A percentile compares a stretch with the other conserved stretches of the same genome.
Conservation (phyloP, 2,329 filamentous ascomycete genomes). For the Chalaropsis thielavioides region DNA sequence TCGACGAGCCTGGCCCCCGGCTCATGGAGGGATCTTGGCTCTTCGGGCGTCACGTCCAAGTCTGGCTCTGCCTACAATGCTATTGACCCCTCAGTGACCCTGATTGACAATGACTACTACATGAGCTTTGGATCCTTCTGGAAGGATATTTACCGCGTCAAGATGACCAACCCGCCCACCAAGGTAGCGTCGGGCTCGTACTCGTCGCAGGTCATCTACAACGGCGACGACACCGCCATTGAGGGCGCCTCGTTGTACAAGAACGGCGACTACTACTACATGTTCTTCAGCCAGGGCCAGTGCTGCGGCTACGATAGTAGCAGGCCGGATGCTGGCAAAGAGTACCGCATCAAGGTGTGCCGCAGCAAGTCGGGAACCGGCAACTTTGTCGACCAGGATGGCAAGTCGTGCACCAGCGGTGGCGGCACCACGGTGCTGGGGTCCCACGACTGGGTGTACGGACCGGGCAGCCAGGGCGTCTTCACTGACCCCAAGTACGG, state of each 20-base stretch:
- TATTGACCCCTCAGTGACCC: conserved; percentile 44
- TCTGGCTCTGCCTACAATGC: conserved; percentile 38
- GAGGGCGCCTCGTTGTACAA: conserved; percentile 45
- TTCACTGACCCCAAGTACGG: conserved; percentile 23
- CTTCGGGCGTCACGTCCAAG: conserved; percentile 35
- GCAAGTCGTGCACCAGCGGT: conserved; percentile 39
- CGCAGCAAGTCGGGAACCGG: conserved; percentile 38
- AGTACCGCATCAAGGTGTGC: conserved; percentile 54
- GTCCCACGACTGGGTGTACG: conserved; percentile 46
- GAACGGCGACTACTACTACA: conserved; percentile 44
- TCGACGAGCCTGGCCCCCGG: conserved; percentile 35
- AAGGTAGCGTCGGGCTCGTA: conserved; percentile 19
- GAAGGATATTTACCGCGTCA: conserved; percentile 46
- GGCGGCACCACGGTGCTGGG: conserved; percentile 48
- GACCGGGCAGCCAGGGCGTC: conserved; percentile 45
- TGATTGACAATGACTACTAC: conserved; percentile 29
- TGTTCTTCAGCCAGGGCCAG: conserved; percentile 46
- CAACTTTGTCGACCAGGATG: conserved; percentile 42
- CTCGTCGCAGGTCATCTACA: conserved; percentile 37
- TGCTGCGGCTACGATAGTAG: conserved; percentile 46
- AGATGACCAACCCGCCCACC: conserved; percentile 29
- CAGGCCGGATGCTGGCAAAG: conserved; percentile 39
- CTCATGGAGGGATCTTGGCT: conserved; percentile 45
- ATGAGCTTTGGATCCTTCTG: conserved; percentile 57
- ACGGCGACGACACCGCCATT: conserved; percentile 36